Evolutionary conservation across 371 early-diverging fungal genomes (phyloP), one percentile per base, ranked within the genome.

Genomic region (Rhizopus microsporus): DNA sequence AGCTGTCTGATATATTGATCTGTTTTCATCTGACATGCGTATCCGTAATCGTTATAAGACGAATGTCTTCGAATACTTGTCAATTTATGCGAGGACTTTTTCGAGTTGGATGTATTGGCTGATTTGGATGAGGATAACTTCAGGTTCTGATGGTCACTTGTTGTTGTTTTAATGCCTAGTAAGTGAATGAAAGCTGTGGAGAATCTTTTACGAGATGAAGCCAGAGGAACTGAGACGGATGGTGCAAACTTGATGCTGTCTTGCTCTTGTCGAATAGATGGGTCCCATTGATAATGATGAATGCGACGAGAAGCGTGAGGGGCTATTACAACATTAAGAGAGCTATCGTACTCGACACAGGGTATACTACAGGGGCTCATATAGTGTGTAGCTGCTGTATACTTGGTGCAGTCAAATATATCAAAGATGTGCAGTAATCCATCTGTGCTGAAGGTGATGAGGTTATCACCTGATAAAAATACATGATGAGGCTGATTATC

Each of bases 401-500:
- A 42, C 37, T 54, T 56, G 3, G 50, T 40, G 23, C 51, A 53
- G 39, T 70, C 69, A 30, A 65, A 57, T 15, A 78, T 65, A 63
- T 78, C 63, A 35, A 70, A 75, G 5, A 59, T 40, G 15, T 74
- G 56, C 6, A 69, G 39, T n/a, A 68, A 16, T 30, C 77, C 77
- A 56, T 77, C 74, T 9, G 72, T 70, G 50, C 68, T 77, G 30
- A 72, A 47, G 9, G 70, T 70, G 13, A 77, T 72, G 7, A 77
- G 52, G 46, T 65, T 57, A 10, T 71, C 54, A 7, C 67, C 75
- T 1, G 70, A 72, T 32, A 77, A 52, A 46, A 72, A 74, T 4
- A 78, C 76, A 15, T 68, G 64, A 38, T 78, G 76, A 12, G 74
- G 74, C 48, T 76, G 74, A 54, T 76, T 76, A 50, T 78, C 76